Evolutionary conservation across 768 basidiomycete genomes (phyloP).

Genomic region (Russula griseocarnosa): DNA sequence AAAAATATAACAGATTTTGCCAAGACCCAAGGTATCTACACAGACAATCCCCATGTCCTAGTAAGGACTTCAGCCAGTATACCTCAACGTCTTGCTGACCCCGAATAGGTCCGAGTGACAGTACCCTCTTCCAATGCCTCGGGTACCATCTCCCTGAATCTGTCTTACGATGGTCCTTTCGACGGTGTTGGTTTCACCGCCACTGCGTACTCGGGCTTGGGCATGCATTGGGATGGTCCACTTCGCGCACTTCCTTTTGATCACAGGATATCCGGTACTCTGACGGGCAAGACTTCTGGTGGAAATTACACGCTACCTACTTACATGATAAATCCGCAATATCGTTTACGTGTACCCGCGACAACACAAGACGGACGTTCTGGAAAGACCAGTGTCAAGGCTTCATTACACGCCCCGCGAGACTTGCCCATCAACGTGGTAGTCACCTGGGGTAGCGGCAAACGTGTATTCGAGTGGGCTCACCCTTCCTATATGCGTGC

Average conservation of each 20-base stretch:
- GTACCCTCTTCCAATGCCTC: slow-evolving; percentile 16
- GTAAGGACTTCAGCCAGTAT: slow-evolving; percentile 2
- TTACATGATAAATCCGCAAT: slow-evolving; percentile 91
- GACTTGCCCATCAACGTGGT: slow-evolving; percentile 72
- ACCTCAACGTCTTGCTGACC: neutral
- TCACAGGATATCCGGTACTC: slow-evolving; percentile 45
- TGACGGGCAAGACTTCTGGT: slow-evolving; percentile 72
- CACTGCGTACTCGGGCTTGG: slow-evolving; percentile 49
- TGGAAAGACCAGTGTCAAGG: slow-evolving; percentile 40
- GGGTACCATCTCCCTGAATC: slow-evolving; percentile 50
- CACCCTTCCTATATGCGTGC: neutral
- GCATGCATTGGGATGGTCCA: slow-evolving; percentile 31
- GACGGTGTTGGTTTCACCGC: slow-evolving; percentile 64
- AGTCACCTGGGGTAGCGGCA: slow-evolving; percentile 69
- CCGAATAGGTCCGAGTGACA: slow-evolving; percentile 25
- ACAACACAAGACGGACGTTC: slow-evolving; percentile 17
- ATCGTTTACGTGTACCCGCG: slow-evolving; percentile 57
- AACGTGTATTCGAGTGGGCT: slow-evolving; percentile 70
- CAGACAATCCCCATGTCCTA: slow-evolving; percentile 26
- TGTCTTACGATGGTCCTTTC: slow-evolving; percentile 66
- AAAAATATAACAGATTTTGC: slow-evolving; percentile 2
- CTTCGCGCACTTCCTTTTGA: slow-evolving; percentile 31
- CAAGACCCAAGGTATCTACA: slow-evolving; percentile 25
- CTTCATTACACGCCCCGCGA: slow-evolving; percentile 54
- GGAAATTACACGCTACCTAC: slow-evolving; percentile 78